Conservation (phyloP, 129 eudicot species). For the Sambucus nigra region DNA sequence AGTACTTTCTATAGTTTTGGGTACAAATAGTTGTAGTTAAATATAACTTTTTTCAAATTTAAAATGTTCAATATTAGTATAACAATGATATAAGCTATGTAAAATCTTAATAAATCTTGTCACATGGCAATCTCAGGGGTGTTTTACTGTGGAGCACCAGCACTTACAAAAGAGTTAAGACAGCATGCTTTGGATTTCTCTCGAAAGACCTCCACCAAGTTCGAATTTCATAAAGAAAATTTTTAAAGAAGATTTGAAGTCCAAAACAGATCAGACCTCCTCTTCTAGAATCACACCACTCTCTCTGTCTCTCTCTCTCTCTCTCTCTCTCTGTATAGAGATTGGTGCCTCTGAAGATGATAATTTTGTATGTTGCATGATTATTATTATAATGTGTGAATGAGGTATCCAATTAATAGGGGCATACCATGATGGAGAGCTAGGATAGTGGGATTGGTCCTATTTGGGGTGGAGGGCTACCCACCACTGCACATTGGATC, state of each 20-base stretch:
- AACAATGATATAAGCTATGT: no score
- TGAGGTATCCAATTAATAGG: neutral
- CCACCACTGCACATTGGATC: conserved; percentile 8
- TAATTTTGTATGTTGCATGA: neutral
- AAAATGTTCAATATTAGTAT: no score
- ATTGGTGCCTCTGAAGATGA: conserved; percentile 18
- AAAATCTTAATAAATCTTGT: neutral
- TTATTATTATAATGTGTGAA: conserved; percentile 9
- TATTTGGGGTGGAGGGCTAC: conserved; percentile 6
- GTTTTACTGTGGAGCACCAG: conserved; percentile 86
- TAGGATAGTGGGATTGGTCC: conserved; percentile 19
- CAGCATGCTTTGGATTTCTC: conserved; percentile 77
- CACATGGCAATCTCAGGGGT: conserved; percentile 44
- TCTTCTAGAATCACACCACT: conserved; percentile 29
- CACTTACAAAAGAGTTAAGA: conserved; percentile 60
- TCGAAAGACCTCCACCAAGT: conserved; percentile 70
- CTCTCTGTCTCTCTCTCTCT: conserved; percentile 1
- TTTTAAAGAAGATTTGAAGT: conserved; percentile 30
- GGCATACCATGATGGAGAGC: conserved; percentile 20
- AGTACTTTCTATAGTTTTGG: no score
- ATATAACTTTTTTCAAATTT: no score
- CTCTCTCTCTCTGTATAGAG: conserved; percentile 18
- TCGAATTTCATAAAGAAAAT: conserved; percentile 90
- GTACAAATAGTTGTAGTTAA: no score
- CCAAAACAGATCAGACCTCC: conserved; percentile 2